Conservation (phyloP, 352 stramenopile genomes). For the Lagenidium sp. region DNA sequence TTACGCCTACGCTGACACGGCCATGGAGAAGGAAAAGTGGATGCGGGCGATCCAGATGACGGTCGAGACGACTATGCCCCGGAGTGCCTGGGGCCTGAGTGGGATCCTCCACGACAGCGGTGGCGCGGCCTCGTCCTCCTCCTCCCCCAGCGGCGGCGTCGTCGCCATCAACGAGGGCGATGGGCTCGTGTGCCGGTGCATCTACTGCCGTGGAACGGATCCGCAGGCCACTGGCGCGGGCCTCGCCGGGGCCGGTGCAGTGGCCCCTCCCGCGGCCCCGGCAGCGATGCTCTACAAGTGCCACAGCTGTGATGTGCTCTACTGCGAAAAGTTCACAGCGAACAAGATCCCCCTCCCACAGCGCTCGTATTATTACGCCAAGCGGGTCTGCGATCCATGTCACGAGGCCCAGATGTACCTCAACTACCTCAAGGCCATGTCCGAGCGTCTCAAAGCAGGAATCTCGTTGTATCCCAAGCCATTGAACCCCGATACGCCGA, state of each 20-base stretch:
- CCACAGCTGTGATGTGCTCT: conserved; percentile 70
- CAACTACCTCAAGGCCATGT: conserved; percentile 80
- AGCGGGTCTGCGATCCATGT: conserved; percentile 81
- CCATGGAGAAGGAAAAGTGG: conserved; percentile 89
- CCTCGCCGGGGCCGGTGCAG: no score
- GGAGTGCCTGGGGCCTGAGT: conserved; percentile 30
- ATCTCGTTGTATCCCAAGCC: conserved; percentile 83
- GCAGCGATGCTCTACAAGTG: conserved; percentile 72
- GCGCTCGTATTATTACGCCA: conserved; percentile 71
- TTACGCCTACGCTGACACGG: conserved; percentile 81
- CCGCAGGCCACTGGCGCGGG: no score
- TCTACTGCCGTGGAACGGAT: no score
- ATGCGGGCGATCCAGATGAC: conserved; percentile 82
- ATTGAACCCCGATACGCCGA: conserved; percentile 75
- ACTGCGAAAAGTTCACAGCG: conserved; percentile 75
- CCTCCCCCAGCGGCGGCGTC: conserved; percentile 41
- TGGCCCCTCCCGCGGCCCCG: conserved; percentile 14
- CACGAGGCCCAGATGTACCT: conserved; percentile 80
- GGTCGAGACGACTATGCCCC: conserved; percentile 75
- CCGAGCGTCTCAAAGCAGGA: conserved; percentile 74
- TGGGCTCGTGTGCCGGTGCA: conserved; percentile 49
- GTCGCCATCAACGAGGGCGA: conserved; percentile 47
- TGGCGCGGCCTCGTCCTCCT: conserved; percentile 42
- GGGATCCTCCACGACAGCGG: conserved; percentile 28
- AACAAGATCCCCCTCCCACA: conserved; percentile 77